Evolutionary conservation across 768 basidiomycete species (phyloP), one percentile per base, ranked within the genome.

Genomic region (Boletus rex-veris): DNA sequence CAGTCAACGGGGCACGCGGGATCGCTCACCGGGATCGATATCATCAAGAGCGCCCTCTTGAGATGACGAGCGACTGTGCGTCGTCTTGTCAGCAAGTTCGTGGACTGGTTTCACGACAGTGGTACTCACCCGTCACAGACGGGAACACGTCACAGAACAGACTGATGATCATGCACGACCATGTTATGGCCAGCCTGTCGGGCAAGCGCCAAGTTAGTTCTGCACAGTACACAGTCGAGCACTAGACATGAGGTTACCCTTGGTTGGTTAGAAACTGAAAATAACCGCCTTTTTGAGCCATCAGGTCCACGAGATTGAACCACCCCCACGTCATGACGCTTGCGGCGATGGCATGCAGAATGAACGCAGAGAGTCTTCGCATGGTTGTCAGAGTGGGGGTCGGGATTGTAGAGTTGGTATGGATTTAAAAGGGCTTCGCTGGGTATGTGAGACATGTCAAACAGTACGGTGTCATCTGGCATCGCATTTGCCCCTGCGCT

Each of bases 201-300:
- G 26, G 8, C 16, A 8, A 35, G 16, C 1, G 7, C 6, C 16
- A 19, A 7, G 45, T 60, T 12, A 58, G 53, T 11, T 4, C 10
- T 52, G 44, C 12, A n/a, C n/a, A 37, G 26, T 15, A 14, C 16
- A 9, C 26, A 3, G 7, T 1, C 7, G 7, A 26, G n/a, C n/a
- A 33, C 10, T 0, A 11, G 28, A 31, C 12, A 19, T 10, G 2
- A 40, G 21, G 6, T 35, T 45, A 65, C 89, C 87, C 88, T 69
- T 89, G 83, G 59, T 91, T 87, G 1, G 91, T 93, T 50, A 92
- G 72, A 63, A 81, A 92, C 65, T 86, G 85, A 44, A 77, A 79
- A 58, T 83, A 81, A 1, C 88, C 88, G 2, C 86, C 86, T 58
- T 77, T 80, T 60, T 80, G 81, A 3, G 58, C 37, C 1, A 73